Conservation (phyloP, 495 filamentous ascomycete species). For the Podospora tetraspora region DNA sequence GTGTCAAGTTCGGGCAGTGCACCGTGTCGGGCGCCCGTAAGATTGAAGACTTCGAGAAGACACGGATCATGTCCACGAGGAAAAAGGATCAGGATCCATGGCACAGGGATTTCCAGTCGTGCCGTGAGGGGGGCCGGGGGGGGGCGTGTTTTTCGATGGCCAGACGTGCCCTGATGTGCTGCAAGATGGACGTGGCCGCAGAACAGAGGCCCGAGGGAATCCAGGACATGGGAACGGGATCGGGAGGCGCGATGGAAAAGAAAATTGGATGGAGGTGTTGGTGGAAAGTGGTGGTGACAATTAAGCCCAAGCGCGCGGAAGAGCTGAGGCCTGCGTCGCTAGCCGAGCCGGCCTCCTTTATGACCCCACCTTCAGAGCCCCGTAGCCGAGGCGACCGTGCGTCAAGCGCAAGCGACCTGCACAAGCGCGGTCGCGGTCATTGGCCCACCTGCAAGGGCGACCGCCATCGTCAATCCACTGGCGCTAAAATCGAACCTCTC, state of each 20-base stretch:
- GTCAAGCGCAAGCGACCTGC: conserved; percentile 7
- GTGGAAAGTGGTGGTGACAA: neutral
- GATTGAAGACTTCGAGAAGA: neutral
- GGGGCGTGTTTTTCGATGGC: conserved; percentile 1
- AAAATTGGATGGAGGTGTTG: neutral
- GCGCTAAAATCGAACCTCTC: neutral
- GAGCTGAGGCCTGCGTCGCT: neutral
- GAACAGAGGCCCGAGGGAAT: neutral
- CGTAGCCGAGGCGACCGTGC: neutral
- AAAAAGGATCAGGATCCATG: neutral
- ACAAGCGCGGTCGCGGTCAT: conserved; percentile 3
- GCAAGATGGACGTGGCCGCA: conserved; percentile 2
- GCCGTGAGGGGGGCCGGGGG: neutral
- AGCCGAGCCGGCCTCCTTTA: neutral
- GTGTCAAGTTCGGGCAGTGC: neutral
- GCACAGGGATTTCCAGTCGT: neutral
- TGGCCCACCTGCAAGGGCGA: conserved; percentile 2
- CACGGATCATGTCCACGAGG: neutral
- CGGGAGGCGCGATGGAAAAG: neutral
- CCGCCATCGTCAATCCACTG: neutral
- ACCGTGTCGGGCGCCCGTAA: neutral
- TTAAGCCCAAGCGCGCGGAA: conserved; percentile 6
- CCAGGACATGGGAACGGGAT: conserved; percentile 7
- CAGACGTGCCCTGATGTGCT: neutral
- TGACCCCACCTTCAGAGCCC: neutral